Evolutionary conservation across 371 early-diverging fungal species (phyloP).

Genomic region (Saksenaea oblongispora): DNA sequence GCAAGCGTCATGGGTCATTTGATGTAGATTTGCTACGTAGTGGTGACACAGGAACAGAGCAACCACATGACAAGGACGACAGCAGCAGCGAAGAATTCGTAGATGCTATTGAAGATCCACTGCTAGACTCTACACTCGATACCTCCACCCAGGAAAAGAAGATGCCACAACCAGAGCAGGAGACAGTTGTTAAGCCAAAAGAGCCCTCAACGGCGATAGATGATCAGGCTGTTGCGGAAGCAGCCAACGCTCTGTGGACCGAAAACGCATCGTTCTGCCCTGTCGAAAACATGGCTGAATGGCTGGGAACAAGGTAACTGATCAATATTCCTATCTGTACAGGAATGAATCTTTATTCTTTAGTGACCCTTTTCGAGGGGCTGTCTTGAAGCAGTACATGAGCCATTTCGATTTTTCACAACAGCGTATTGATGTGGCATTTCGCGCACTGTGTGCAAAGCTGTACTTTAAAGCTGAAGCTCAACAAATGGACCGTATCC

Average conservation of each 20-base stretch:
- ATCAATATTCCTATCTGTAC: not conserved
- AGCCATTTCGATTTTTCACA: slow-evolving; percentile 9
- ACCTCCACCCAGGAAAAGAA: not conserved
- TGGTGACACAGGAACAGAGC: not conserved
- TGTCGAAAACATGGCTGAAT: slow-evolving; percentile 40
- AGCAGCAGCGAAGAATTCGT: not conserved
- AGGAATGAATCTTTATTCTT: not conserved
- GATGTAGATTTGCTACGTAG: not conserved
- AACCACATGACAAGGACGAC: not conserved
- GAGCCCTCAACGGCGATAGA: not conserved
- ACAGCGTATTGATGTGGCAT: slow-evolving; percentile 15
- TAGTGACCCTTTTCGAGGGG: slow-evolving; percentile 15
- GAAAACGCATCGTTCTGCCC: slow-evolving; percentile 36
- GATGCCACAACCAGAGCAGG: not conserved
- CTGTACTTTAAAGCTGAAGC: slow-evolving; percentile 87
- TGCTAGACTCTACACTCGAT: not conserved
- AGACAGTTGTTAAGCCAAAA: not conserved
- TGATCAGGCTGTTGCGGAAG: slow-evolving; percentile 1
- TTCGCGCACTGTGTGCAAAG: slow-evolving; percentile 66
- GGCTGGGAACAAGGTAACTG: slow-evolving; percentile 41
- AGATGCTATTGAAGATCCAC: not conserved
- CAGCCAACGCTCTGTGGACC: slow-evolving; percentile 36
- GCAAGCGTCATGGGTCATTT: not conserved
- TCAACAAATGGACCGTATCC: slow-evolving; percentile 87
- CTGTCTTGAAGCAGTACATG: slow-evolving; percentile 17